Base-by-base conservation (phyloP, 805 yeast species). In the Yamadazyma kitorensis region DNA sequence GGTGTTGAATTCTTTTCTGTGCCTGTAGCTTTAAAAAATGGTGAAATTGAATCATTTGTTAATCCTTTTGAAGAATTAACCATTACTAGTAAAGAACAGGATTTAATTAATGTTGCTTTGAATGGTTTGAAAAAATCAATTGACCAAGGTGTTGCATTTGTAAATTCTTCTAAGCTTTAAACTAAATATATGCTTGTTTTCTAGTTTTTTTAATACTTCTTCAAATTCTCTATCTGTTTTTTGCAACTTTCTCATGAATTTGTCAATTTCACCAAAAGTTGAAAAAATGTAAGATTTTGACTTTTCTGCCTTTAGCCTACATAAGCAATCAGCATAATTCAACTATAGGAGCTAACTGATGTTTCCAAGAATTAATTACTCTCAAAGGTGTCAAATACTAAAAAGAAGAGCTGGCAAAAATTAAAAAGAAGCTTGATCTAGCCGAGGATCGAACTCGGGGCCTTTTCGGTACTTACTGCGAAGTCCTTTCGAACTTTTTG, bases 361-460 rank as follows among this genome's bases (percentile, higher is more conserved):
- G n/a, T n/a, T n/a, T n/a, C n/a, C n/a, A n/a, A n/a, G n/a, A n/a
- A n/a, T n/a, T n/a, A n/a, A n/a, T n/a, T n/a, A n/a, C n/a, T n/a
- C n/a, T n/a, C n/a, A n/a, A n/a, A n/a, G n/a, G n/a, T n/a, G n/a
- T n/a, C n/a, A n/a, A n/a, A n/a, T n/a, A n/a, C n/a, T n/a, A n/a
- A n/a, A n/a, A n/a, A n/a, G n/a, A n/a, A n/a, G n/a, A n/a, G n/a
- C n/a, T n/a, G n/a, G n/a, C n/a, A n/a, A n/a, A n/a, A n/a, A n/a
- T n/a, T n/a, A n/a, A n/a, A 37, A 36, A 34, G 45, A 39, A 45
- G 38, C 31, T 32, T 59, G 64, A 58, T 57, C 56, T 57, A 57
- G 60, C 65, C 63, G 65, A 58, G 67, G 64, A 57, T 60, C 66
- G 66, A 60, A 60, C 67, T 58, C 65, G 63, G 65, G 67, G 55